A percentile compares a stretch with the other conserved stretches of the same genome.
Conservation (phyloP, 176 grass and related monocot genomes). For the Paspalum notatum region DNA sequence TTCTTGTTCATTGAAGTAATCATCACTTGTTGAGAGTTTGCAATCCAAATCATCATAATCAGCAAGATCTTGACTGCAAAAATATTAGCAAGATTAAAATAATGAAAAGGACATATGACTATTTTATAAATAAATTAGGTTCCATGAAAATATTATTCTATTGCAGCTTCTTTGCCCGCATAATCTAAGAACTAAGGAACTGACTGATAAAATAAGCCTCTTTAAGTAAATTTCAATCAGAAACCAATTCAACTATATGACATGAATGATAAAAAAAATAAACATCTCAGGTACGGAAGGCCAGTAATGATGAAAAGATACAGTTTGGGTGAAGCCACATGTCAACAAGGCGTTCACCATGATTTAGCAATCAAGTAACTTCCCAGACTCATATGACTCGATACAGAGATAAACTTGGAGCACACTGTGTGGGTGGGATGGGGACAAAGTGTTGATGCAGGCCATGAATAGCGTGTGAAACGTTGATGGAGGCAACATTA, state of each 20-base stretch:
- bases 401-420: neutral
- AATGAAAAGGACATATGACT: constrained; percentile 10
- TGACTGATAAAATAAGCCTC: neutral
- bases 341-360: constrained; percentile 8
- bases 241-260: neutral
- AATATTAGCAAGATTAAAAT: constrained; percentile 30
- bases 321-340: neutral
- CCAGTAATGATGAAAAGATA: constrained; percentile 14
- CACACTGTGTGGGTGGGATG: neutral
- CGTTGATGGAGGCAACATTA: neutral
- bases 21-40: constrained; percentile 54
- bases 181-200: neutral
- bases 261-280: neutral
- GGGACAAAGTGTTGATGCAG: neutral
- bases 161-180: constrained; percentile 18
- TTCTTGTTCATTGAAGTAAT: constrained; percentile 68
- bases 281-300: constrained; percentile 1
- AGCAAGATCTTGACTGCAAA: constrained; percentile 66
- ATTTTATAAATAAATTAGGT: constrained; percentile 10
- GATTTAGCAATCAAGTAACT: neutral
- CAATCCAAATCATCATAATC: constrained; percentile 57
- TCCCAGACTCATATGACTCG: neutral
- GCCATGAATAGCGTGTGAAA: neutral
- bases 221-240: constrained; percentile 20
- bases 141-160: constrained; percentile 14